Percentiles rank a stretch among this genome's conserved stretches.
Evolutionary conservation across 331 rosid genomes (phyloP).

Genomic region (Cydonia oblonga): DNA sequence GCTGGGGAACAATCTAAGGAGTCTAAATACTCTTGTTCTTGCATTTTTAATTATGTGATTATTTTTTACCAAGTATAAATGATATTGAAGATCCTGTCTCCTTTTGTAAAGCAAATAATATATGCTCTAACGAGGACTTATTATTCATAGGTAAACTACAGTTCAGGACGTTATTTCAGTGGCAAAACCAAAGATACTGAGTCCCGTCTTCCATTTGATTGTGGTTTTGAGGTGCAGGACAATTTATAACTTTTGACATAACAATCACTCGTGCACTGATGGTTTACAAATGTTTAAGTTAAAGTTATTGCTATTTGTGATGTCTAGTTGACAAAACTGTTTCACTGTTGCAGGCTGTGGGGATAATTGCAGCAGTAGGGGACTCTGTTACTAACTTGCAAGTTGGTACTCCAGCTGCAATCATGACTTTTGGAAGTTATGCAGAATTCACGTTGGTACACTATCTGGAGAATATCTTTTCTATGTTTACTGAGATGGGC

Average conservation of each 20-base stretch:
- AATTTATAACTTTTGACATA: not conserved
- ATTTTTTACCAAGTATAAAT: not conserved
- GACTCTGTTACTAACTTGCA: constrained; percentile 57
- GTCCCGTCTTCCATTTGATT: constrained; percentile 80
- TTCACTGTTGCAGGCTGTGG: constrained; percentile 61
- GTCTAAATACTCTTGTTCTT: not conserved
- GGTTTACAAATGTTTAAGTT: not conserved
- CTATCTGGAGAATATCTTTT: not conserved
- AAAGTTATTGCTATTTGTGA: constrained; percentile 12
- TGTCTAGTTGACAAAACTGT: constrained; percentile 5
- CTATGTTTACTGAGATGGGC: not conserved
- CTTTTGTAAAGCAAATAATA: not conserved
- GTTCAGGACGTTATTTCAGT: constrained; percentile 85
- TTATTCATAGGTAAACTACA: constrained; percentile 72
- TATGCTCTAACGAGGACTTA: constrained; percentile 20
- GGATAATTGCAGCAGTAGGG: constrained; percentile 81
- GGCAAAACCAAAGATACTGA: constrained; percentile 37
- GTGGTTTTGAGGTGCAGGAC: constrained; percentile 79
- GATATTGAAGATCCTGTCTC: not conserved
- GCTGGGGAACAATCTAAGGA: not conserved
- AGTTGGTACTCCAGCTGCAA: constrained; percentile 80
- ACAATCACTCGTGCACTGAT: not conserved
- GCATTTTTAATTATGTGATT: not conserved
- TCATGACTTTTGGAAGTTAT: constrained; percentile 91
- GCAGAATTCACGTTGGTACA: constrained; percentile 63